Conservation (phyloP, 495 filamentous ascomycete genomes). For the Tuber umbilicatum region DNA sequence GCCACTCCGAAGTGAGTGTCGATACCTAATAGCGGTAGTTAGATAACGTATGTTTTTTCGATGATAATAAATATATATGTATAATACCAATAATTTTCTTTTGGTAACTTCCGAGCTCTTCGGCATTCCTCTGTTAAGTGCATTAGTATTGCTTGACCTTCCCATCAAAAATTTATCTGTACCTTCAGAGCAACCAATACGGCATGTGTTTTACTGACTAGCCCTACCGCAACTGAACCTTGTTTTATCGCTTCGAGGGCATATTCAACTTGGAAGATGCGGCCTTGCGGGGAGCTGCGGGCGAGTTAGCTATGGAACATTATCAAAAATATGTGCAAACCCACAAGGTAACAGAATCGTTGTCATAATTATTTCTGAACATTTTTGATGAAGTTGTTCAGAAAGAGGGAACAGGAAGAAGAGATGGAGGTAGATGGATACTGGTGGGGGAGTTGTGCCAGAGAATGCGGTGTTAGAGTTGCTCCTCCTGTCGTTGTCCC, state of each 20-base stretch:
- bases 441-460: slow-evolving; percentile 23
- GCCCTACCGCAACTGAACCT: slow-evolving; percentile 92
- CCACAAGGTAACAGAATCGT: slow-evolving; percentile 99
- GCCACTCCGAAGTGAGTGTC: slow-evolving; percentile 93
- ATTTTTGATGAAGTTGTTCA: slow-evolving; percentile 52
- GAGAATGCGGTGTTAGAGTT: slow-evolving; percentile 33
- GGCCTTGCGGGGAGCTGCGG: slow-evolving; percentile 91
- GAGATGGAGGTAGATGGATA: slow-evolving; percentile 15
- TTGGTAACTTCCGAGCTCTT: slow-evolving; percentile 99
- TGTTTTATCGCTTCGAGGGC: slow-evolving; percentile 98
- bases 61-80: slow-evolving; percentile 7
- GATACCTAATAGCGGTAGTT: slow-evolving; percentile 49
- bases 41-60: background rate
- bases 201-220: slow-evolving; percentile 95
- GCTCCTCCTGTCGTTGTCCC: slow-evolving; percentile 33
- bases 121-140: slow-evolving; percentile 76
- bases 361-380: slow-evolving; percentile 99
- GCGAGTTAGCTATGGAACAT: slow-evolving; percentile 18
- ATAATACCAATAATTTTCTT: slow-evolving; percentile 92
- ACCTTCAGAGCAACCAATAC: slow-evolving; percentile 97
- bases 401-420: background rate
- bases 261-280: slow-evolving; percentile 99
- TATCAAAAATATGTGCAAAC: slow-evolving; percentile 33
- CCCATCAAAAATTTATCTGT: slow-evolving; percentile 54
- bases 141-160: slow-evolving; percentile 7